A percentile compares a stretch with the other conserved stretches of the same genome.
Conservation (phyloP, 2,329 filamentous ascomycete species). For the Elsinoe batatas region DNA sequence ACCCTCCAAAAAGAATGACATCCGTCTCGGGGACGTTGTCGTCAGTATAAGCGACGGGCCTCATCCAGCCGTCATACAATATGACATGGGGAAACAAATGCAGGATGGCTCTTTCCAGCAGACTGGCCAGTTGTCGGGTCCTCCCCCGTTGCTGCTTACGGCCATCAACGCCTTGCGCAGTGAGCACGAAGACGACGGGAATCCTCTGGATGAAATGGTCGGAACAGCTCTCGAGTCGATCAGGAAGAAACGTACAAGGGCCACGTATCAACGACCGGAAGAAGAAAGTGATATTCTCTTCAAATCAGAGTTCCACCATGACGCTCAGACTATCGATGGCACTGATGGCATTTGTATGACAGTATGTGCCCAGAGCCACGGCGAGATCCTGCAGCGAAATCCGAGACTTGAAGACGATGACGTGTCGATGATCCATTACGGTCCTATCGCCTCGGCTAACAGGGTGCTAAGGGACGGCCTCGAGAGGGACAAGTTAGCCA, state of each 20-base stretch:
- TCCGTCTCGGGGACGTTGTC: slow-evolving; percentile 23
- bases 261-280: no score
- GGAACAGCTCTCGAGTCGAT: no score
- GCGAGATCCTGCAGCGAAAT: no score
- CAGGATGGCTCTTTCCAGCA: slow-evolving; percentile 11
- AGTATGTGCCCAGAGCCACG: no score
- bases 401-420: background rate
- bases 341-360: no score
- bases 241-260: no score
- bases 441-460: no score
- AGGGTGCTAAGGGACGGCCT: background rate
- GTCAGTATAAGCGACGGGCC: slow-evolving; percentile 18
- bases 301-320: no score
- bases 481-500: background rate
- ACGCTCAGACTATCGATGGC: no score
- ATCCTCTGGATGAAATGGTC: background rate
- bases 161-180: background rate
- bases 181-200: background rate
- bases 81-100: slow-evolving; percentile 19
- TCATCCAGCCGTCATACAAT: slow-evolving; percentile 19
- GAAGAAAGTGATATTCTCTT: no score
- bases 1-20: slow-evolving; percentile 17
- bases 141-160: slow-evolving; percentile 7
- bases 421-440: no score
- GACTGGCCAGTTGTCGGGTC: slow-evolving; percentile 16